These are phyloP conservation scores for Sphagnum contortum DNA, from an alignment of 225 moss, liverwort and hornwort genomes.

Conservation along the genomic window DNA sequence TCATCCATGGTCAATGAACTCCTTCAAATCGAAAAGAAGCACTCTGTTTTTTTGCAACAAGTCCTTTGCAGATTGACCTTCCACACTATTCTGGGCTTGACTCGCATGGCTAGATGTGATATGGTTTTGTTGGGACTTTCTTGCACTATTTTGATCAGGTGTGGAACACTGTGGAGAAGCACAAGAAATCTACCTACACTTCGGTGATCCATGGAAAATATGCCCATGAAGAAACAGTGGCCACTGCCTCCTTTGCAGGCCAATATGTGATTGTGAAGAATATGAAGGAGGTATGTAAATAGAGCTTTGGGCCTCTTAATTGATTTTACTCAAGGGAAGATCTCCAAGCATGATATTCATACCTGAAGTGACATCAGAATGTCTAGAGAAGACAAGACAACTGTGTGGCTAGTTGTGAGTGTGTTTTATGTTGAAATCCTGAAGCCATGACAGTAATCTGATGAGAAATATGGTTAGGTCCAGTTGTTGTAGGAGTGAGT, in stretches of 20 bases:
- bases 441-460: no score
- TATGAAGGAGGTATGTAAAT: conserved; percentile 46
- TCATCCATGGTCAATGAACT: no score
- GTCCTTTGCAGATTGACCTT: no score
- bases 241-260: conserved; percentile 93
- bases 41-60: no score
- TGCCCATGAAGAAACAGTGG: conserved; percentile 87
- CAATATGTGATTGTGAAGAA: conserved; percentile 80
- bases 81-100: no score
- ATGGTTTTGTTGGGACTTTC: no score
- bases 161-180: conserved; percentile 95
- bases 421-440: no score
- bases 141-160: conserved; percentile 24
- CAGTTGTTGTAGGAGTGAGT: no score
- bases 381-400: background rate
- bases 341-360: background rate
- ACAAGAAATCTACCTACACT: conserved; percentile 76
- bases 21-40: no score
- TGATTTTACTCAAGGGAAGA: background rate
- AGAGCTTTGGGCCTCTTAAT: background rate
- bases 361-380: background rate
- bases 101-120: no score
- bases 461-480: no score
- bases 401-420: no score
- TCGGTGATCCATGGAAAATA: conserved; percentile 97